Evolutionary conservation across 2,329 filamentous ascomycete species (phyloP).

Genomic region (Aureobasidium pullulans): DNA sequence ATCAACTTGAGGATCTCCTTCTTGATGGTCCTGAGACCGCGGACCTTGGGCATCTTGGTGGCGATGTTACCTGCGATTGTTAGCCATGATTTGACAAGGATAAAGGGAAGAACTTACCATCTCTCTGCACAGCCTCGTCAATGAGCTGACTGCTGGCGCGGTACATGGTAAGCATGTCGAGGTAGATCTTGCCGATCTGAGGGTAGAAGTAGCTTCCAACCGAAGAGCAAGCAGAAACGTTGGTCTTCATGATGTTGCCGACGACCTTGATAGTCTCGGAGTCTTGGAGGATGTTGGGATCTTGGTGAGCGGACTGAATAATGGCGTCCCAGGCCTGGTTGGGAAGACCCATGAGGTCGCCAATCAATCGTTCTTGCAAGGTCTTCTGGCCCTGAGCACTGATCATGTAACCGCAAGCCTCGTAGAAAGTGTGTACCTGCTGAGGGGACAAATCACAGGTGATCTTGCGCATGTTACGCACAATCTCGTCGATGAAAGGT

Average conservation of each 20-base stretch:
- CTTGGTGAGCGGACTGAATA: slow-evolving; percentile 76
- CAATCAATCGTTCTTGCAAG: slow-evolving; percentile 83
- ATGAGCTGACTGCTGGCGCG: slow-evolving; percentile 94
- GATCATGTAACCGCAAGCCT: slow-evolving; percentile 99
- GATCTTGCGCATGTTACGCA: slow-evolving; percentile 90
- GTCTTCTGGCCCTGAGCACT: slow-evolving; percentile 93
- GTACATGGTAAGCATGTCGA: slow-evolving; percentile 99
- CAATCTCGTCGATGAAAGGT: slow-evolving; percentile 97
- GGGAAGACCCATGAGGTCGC: slow-evolving; percentile 86
- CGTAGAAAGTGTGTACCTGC: slow-evolving; percentile 97
- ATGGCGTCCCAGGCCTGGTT: slow-evolving; percentile 95
- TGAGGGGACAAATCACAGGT: slow-evolving; percentile 92
- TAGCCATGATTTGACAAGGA: slow-evolving; percentile 20
- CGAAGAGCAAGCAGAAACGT: slow-evolving; percentile 95
- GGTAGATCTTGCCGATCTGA: slow-evolving; percentile 93
- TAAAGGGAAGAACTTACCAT: slow-evolving; percentile 50
- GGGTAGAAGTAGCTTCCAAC: slow-evolving; percentile 97
- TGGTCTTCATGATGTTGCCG: slow-evolving; percentile 99
- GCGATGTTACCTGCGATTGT: slow-evolving; percentile 66
- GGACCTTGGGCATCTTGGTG: slow-evolving; percentile 94
- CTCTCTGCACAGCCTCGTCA: slow-evolving; percentile 79
- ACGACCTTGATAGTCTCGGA: slow-evolving; percentile 96
- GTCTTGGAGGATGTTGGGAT: slow-evolving; percentile 83
- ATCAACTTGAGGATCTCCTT: slow-evolving; percentile 99
- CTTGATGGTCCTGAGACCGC: slow-evolving; percentile 93